Evolutionary conservation across 345 rosid genomes (phyloP), one percentile per base, ranked within the genome.

Genomic region (Syzygium aqueum): DNA sequence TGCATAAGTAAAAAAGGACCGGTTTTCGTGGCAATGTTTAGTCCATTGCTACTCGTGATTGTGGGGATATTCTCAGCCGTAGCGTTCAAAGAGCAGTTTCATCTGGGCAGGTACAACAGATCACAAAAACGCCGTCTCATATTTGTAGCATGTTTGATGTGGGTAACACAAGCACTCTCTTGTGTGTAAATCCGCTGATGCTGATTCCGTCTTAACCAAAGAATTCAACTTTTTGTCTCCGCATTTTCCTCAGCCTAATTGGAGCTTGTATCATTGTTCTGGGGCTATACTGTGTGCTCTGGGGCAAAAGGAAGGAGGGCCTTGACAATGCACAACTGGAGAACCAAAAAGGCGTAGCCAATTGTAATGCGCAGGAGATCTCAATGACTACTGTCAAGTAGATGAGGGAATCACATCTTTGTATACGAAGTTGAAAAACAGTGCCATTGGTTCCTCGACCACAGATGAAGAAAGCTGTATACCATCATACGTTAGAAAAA

Each of bases 1-100:
- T 88, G 92, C 80, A 90, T 92, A 86, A 89, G 90, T 83, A 85
- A 87, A 5, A 86, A 86, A 84, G 94, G 96, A 11, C 95, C 92
- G 5, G 93, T 92, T 78, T 92, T 92, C 65, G 88, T 87, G 52
- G 91, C 93, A 30, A 91, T 86, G 89, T 91, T 92, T 61, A 89
- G 84, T 88, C 93, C 93, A 14, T 84, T 93, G 37, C 54, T 87
- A 0, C 86, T 89, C 16, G 85, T 93, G 14, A 53, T 88, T 28
- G 95, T 91, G 19, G 94, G 85, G 65, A 86, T 91, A 30, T 89
- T 94, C 85, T 91, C 93, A 1, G 91, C 91, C 28, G 33, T 92
- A 86, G 91, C 89, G 77, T 93, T 93, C 53, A 92, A 92, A 11
- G 93, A 92, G 88, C 85, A 90, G 86, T 89, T 92, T 84, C 94